Evolutionary conservation across 1,284 basidiomycete genomes (phyloP).

Genomic region (Sporisorium graminicola): DNA sequence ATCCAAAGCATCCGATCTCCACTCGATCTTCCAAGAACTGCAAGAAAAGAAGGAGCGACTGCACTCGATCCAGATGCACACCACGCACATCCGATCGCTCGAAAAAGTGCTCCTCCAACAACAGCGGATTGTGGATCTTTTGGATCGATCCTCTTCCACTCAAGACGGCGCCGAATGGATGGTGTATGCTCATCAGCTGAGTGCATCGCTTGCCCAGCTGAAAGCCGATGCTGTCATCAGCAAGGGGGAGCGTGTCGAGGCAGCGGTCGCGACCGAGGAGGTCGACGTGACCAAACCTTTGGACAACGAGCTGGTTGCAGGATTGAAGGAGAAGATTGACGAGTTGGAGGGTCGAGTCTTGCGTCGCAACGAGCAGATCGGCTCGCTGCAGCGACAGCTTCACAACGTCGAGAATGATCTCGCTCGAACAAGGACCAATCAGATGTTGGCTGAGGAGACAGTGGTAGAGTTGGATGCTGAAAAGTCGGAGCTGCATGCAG

Average conservation of each 20-base stretch:
- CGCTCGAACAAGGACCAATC: conserved; percentile 31
- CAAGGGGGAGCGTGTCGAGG: background rate
- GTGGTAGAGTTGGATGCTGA: conserved; percentile 29
- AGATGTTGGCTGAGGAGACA: conserved; percentile 35
- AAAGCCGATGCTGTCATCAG: background rate
- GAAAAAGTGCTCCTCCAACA: conserved; percentile 17
- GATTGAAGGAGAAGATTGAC: conserved; percentile 5
- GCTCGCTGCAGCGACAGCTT: conserved; percentile 37
- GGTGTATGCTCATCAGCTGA: conserved; percentile 6
- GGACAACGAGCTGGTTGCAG: background rate
- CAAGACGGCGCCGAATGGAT: conserved; percentile 6
- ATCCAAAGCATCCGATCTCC: background rate
- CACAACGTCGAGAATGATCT: conserved; percentile 24
- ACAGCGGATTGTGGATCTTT: conserved; percentile 22
- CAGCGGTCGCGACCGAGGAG: background rate
- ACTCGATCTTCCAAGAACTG: conserved; percentile 17
- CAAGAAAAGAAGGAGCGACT: conserved; percentile 26
- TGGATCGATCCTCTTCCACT: background rate
- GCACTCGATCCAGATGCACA: conserved; percentile 25
- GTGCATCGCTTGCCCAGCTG: conserved; percentile 7
- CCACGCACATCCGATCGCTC: conserved; percentile 3
- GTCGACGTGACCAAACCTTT: background rate
- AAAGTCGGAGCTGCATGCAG: background rate
- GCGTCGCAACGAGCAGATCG: conserved; percentile 54
- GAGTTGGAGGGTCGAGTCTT: conserved; percentile 38